A percentile compares a stretch with the other conserved stretches of the same genome.
phyloP scores from a whole-genome alignment of 306 rosid genomes.

The Vigna radiata region DNA sequence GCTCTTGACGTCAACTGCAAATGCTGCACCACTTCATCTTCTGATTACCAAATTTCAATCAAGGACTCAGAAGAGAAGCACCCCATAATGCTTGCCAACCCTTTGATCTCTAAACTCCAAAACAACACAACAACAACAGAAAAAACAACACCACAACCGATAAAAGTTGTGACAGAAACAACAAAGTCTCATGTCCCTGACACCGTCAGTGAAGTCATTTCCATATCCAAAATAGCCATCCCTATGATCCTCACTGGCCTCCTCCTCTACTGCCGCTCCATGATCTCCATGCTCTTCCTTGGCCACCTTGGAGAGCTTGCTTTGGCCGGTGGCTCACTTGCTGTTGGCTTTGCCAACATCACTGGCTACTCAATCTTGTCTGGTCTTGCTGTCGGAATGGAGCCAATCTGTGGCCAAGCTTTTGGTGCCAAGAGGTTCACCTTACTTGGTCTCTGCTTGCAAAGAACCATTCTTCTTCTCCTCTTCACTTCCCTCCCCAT shows the following conservation, averaged over 20 bases:
- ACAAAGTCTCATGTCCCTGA: slow-evolving; percentile 45
- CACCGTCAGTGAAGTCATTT: slow-evolving; percentile 51
- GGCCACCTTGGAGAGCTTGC: slow-evolving; percentile 82
- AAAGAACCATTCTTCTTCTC: slow-evolving; percentile 72
- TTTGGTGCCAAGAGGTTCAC: slow-evolving; percentile 74
- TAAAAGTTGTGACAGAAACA: not conserved
- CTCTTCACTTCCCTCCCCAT: slow-evolving; percentile 71
- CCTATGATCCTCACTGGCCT: slow-evolving; percentile 90
- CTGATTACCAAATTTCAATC: slow-evolving; percentile 9
- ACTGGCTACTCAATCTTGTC: slow-evolving; percentile 92
- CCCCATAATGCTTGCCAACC: slow-evolving; percentile 35
- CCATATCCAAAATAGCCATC: slow-evolving; percentile 65
- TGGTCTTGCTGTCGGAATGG: slow-evolving; percentile 95
- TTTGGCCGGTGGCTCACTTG: slow-evolving; percentile 90
- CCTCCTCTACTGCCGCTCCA: slow-evolving; percentile 77
- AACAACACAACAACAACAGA: not conserved
- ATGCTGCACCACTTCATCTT: slow-evolving; percentile 32
- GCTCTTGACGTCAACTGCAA: slow-evolving; percentile 42
- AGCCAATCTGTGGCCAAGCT: slow-evolving; percentile 90
- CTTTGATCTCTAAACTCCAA: slow-evolving; percentile 47
- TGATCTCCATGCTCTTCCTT: slow-evolving; percentile 92
- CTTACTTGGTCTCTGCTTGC: slow-evolving; percentile 78
- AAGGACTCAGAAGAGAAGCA: not conserved
- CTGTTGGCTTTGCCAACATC: slow-evolving; percentile 86
- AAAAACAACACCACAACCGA: not conserved